Percentiles rank a stretch among this genome's conserved stretches.
These are phyloP conservation scores for Dendrothele bispora DNA, from an alignment of 768 basidiomycete species.

Conservation along the genomic window DNA sequence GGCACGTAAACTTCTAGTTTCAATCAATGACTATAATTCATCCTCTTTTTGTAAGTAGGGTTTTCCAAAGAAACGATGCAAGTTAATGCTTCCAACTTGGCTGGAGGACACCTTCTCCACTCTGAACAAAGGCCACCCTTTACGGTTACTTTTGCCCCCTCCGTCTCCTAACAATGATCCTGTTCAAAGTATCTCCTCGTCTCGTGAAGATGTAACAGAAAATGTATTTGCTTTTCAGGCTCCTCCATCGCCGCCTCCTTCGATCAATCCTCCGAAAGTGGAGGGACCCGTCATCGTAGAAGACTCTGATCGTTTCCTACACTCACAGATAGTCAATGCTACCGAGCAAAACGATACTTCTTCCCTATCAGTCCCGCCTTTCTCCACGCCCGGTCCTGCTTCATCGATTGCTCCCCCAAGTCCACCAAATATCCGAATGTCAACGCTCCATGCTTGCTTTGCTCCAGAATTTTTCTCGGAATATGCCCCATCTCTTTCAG, in stretches of 20 bases:
- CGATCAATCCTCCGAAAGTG: not conserved
- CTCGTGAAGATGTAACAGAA: not conserved
- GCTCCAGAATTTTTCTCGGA: no score
- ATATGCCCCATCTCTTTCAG: no score
- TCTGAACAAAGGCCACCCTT: conserved; percentile 45
- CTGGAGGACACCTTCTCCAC: conserved; percentile 50
- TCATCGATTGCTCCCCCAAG: conserved; percentile 2
- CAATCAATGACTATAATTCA: not conserved
- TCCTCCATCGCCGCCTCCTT: not conserved
- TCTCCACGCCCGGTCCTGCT: conserved; percentile 7
- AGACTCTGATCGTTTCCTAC: not conserved
- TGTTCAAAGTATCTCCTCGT: not conserved
- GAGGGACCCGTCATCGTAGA: no score
- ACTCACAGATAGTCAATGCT: not conserved
- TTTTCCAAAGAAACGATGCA: conserved; percentile 17
- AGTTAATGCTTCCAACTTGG: conserved; percentile 52
- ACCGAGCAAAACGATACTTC: not conserved
- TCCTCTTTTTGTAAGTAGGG: conserved; percentile 1
- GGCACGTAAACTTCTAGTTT: not conserved
- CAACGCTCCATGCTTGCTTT: no score
- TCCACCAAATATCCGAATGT: not conserved
- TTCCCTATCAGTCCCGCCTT: not conserved
- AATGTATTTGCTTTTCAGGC: conserved; percentile 1
- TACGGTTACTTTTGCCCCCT: conserved; percentile 41
- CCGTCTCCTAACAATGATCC: not conserved